Percentiles rank a stretch among this genome's conserved stretches.
Evolutionary conservation across 1,284 basidiomycete genomes (phyloP).

Genomic region (Neolentinus lepideus): DNA sequence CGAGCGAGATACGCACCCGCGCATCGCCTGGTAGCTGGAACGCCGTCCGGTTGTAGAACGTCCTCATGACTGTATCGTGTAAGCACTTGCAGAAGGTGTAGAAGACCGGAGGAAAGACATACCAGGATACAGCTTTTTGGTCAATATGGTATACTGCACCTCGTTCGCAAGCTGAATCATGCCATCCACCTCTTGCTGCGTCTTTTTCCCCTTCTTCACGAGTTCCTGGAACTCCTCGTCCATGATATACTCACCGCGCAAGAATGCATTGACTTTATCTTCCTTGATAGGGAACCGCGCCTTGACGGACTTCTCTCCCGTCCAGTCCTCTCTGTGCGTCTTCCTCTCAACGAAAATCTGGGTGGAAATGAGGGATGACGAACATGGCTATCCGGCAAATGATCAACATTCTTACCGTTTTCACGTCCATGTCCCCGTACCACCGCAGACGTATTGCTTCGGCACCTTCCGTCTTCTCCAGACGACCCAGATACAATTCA

Average conservation of each 20-base stretch:
- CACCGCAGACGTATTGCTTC: slow-evolving; percentile 94
- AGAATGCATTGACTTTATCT: slow-evolving; percentile 88
- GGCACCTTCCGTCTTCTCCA: slow-evolving; percentile 98
- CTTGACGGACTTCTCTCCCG: slow-evolving; percentile 98
- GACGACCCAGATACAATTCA: slow-evolving; percentile 94
- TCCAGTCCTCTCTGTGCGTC: slow-evolving; percentile 99
- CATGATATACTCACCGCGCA: slow-evolving; percentile 88
- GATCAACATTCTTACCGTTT: slow-evolving; percentile 58
- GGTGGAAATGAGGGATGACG: slow-evolving; percentile 15
- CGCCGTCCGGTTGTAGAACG: slow-evolving; percentile 99
- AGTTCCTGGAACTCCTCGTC: slow-evolving; percentile 91
- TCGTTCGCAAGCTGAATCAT: slow-evolving; percentile 98
- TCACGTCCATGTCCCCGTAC: slow-evolving; percentile 91
- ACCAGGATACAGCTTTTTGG: slow-evolving; percentile 82
- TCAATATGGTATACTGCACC: slow-evolving; percentile 88
- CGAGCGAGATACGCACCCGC: slow-evolving; percentile 94
- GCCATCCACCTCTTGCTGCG: slow-evolving; percentile 85
- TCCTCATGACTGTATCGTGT: slow-evolving; percentile 71
- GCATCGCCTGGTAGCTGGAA: slow-evolving; percentile 99
- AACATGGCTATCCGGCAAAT: not conserved
- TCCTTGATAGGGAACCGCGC: slow-evolving; percentile 97
- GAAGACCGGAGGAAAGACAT: slow-evolving; percentile 15
- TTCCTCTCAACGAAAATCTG: slow-evolving; percentile 98
- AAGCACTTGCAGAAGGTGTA: not conserved
- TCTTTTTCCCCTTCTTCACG: slow-evolving; percentile 91